Evolutionary conservation across 2,329 filamentous ascomycete species (phyloP), one percentile per base, ranked within the genome.

Genomic region (Exophiala viscosa): DNA sequence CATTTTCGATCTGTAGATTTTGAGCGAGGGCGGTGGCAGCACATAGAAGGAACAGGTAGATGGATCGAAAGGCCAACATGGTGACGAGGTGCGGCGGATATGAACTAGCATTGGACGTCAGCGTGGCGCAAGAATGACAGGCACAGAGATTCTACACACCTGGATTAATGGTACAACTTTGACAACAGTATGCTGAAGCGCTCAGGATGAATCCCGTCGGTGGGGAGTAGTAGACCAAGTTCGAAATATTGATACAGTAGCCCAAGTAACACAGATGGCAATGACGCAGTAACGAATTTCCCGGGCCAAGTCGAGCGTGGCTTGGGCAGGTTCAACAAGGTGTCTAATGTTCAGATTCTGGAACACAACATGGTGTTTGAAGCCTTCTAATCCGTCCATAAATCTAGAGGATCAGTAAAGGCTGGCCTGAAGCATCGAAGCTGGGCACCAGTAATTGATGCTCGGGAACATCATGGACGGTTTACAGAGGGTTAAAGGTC

Each of bases 241-340:
- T 28, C 55, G 52, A 28, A 57, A 52, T 49, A 60, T 45, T 45
- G 54, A 57, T 48, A 57, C 52, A 51, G 57, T 57, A 32, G 52
- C 49, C 45, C 51, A 56, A 45, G 67, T 72, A 66, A 70, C 74
- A 63, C 75, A 76, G 57, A 78, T 67, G 56, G 78, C 72, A 59
- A 80, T 71, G 45, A 79, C 65, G 52, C 73, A 70, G 61, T 77
- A 69, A 51, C 77, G 75, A 53, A 79, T 65, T 62, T 81, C 78
- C 59, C 73, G 74, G 33, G 74, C 73, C 55, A 81, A 65, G 49
- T 71, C 69, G 39, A 76, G 69, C 45, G 74, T 69, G 14, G 75
- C 76, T 15, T 75, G 69, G 42, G 75, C 76, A 55, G 81, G 65
- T 57, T 80, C 73, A 54, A 83, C 61, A 28, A 73, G 73, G 60